A percentile compares a stretch with the other conserved stretches of the same genome.
phyloP scores from a whole-genome alignment of 257 asterid genomes.

The Catharanthus roseus region DNA sequence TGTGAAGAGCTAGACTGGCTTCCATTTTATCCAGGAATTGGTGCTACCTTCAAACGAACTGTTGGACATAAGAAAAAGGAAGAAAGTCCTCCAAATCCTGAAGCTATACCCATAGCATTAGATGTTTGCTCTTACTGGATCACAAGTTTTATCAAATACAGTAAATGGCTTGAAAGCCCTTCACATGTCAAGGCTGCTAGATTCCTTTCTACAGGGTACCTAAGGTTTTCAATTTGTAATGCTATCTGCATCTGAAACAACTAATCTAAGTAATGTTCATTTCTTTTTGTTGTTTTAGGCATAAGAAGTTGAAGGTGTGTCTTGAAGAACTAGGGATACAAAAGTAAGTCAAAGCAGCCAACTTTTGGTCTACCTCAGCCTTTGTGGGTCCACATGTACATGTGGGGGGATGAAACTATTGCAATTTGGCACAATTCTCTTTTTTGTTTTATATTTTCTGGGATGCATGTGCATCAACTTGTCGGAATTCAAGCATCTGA shows the following conservation, averaged over 20 bases:
- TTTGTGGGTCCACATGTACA: neutral
- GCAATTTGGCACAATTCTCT: neutral
- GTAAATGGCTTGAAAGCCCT: constrained; percentile 86
- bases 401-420: neutral
- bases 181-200: constrained; percentile 84
- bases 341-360: constrained; percentile 50
- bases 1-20: constrained; percentile 99
- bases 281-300: constrained; percentile 49
- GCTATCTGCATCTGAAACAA: constrained; percentile 12
- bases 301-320: constrained; percentile 63
- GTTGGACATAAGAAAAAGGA: constrained; percentile 51
- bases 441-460: neutral
- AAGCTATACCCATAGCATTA: constrained; percentile 70
- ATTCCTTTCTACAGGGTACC: constrained; percentile 86
- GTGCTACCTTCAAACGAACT: constrained; percentile 37
- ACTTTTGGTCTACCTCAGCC: constrained; percentile 8
- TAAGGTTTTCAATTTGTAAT: constrained; percentile 17
- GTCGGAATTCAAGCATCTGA: constrained; percentile 3
- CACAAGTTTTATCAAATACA: constrained; percentile 82
- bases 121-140: constrained; percentile 92
- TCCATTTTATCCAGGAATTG: constrained; percentile 81
- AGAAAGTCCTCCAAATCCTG: constrained; percentile 58
- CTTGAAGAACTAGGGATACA: constrained; percentile 65
- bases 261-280: constrained; percentile 15
- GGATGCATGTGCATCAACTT: neutral